A percentile compares a stretch with the other conserved stretches of the same genome.
These are phyloP conservation scores for Kalmusia sp. DNA, from an alignment of 2,329 filamentous ascomycete genomes.

Conservation along the genomic window DNA sequence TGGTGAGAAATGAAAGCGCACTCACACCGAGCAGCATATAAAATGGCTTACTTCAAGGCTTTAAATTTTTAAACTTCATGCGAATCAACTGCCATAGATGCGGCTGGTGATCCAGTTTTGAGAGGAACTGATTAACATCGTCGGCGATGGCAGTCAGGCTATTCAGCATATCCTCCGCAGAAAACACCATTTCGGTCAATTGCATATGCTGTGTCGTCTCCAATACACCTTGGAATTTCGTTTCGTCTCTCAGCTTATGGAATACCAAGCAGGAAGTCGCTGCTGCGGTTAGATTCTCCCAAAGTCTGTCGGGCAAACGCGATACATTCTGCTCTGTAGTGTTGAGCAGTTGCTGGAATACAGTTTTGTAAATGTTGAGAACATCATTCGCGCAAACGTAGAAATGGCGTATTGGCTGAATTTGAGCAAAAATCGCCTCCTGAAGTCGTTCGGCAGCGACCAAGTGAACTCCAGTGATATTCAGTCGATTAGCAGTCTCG, in stretches of 20 bases:
- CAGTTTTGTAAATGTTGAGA: constrained; percentile 8
- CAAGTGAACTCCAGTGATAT: constrained; percentile 1
- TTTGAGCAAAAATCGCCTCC: constrained; percentile 9
- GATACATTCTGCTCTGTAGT: background rate
- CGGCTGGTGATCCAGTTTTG: constrained; percentile 6
- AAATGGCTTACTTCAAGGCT: background rate
- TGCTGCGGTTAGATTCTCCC: background rate
- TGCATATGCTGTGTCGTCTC: constrained; percentile 2
- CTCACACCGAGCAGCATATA: too few species aligned
- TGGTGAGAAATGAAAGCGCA: too few species aligned
- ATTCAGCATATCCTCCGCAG: constrained; percentile 6
- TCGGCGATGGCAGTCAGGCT: background rate
- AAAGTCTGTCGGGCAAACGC: constrained; percentile 1
- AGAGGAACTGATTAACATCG: constrained; percentile 10
- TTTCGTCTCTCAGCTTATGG: background rate
- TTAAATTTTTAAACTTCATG: background rate
- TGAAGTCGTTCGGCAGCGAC: constrained; percentile 1
- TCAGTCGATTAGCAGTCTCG: constrained; percentile 4
- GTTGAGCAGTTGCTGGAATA: constrained; percentile 15
- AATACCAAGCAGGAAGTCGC: constrained; percentile 3
- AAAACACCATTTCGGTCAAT: constrained; percentile 1
- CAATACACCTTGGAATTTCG: constrained; percentile 2
- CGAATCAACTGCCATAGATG: background rate
- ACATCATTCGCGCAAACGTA: constrained; percentile 4
- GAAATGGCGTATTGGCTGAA: constrained; percentile 8